These are phyloP conservation scores for Myochromella boudieri DNA, from an alignment of 768 basidiomycete species.

Conservation along the genomic window DNA sequence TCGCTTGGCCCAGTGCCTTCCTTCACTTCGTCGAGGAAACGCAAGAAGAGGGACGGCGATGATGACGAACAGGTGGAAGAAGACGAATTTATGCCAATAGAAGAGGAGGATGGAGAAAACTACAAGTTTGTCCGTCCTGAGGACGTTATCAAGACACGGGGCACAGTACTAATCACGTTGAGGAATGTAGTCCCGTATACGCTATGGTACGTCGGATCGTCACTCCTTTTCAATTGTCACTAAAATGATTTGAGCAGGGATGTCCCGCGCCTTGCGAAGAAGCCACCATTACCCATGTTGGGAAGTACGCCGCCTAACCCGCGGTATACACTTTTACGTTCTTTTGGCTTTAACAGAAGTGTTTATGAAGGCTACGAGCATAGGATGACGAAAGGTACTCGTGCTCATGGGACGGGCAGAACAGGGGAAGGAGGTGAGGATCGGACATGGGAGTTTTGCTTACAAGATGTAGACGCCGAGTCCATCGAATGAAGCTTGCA, in stretches of 20 bases:
- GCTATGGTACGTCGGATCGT: constrained; percentile 57
- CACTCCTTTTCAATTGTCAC: not conserved
- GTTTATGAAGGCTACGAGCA: constrained; percentile 88
- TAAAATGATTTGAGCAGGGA: constrained; percentile 50
- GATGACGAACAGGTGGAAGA: constrained; percentile 47
- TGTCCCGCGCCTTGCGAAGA: constrained; percentile 71
- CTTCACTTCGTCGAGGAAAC: constrained; percentile 37
- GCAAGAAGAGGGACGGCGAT: constrained; percentile 43
- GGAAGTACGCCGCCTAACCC: constrained; percentile 57
- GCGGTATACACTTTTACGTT: constrained; percentile 67
- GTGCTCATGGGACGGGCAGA: constrained; percentile 60
- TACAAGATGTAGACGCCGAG: constrained; percentile 25
- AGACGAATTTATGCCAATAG: constrained; percentile 22
- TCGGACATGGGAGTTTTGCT: constrained; percentile 87
- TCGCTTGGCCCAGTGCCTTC: constrained; percentile 54
- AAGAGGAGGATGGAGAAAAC: constrained; percentile 28
- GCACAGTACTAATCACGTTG: constrained; percentile 83
- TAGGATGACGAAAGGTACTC: constrained; percentile 90
- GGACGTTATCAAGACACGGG: constrained; percentile 37
- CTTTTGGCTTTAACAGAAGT: constrained; percentile 72
- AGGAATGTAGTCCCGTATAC: constrained; percentile 88
- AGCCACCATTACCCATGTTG: constrained; percentile 55
- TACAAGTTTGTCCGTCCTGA: constrained; percentile 15
- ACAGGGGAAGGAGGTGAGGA: constrained; percentile 78
- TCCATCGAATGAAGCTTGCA: not conserved